Conservation (phyloP, 257 asterid genomes). For the Perilla frutescens region DNA sequence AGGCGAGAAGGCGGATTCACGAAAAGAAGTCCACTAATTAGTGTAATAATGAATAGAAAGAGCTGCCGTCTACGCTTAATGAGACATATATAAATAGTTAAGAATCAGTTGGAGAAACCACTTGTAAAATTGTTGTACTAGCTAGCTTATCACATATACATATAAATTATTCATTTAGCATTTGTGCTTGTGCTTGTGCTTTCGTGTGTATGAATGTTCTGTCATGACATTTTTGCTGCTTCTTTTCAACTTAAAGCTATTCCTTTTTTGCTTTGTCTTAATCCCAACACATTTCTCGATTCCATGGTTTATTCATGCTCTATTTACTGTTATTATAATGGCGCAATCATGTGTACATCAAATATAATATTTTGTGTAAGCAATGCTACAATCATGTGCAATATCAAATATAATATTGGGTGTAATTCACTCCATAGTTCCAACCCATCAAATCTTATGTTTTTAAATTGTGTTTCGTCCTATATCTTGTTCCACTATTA, state of each 20-base stretch:
- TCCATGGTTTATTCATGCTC: neutral
- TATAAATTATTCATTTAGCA: neutral
- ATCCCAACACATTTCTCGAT: neutral
- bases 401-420: neutral
- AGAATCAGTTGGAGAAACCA: slow-evolving; percentile 32
- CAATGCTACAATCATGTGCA: no score
- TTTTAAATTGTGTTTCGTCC: no score
- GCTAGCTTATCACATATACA: no score
- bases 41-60: neutral
- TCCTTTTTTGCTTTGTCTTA: neutral
- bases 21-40: neutral
- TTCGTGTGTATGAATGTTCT: neutral
- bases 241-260: neutral
- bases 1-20: neutral
- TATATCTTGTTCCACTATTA: no score
- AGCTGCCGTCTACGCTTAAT: slow-evolving; percentile 16
- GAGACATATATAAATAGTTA: slow-evolving; percentile 25
- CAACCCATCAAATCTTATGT: no score
- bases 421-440: neutral
- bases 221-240: slow-evolving; percentile 15
- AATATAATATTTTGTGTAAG: no score
- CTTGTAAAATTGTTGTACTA: slow-evolving; percentile 29
- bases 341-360: neutral
- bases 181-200: neutral
- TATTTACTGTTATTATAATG: neutral